A percentile compares a stretch with the other conserved stretches of the same genome.
Conservation (phyloP, 345 rosid genomes). For the Citrus unshiu region DNA sequence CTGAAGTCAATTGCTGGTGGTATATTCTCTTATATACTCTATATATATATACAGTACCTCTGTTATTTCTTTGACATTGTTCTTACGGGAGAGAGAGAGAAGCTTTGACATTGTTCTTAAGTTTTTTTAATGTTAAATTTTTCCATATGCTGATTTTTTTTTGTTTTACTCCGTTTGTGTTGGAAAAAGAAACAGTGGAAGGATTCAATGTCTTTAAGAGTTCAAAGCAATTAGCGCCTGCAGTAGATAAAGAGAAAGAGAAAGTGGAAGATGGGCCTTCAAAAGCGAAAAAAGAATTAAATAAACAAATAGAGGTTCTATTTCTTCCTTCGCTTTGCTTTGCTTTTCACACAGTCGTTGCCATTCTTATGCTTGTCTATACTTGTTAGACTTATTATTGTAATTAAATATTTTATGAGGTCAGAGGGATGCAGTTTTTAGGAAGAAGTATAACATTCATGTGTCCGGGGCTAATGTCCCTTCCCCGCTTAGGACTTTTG, state of each 20-base stretch:
- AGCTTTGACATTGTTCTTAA: background rate
- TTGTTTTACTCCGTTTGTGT: background rate
- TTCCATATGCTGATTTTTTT: background rate
- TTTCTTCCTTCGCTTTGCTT: background rate
- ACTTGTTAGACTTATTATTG: background rate
- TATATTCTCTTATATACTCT: background rate
- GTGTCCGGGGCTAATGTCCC: slow-evolving; percentile 75
- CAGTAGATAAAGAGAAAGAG: slow-evolving; percentile 20
- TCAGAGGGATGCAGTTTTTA: slow-evolving; percentile 64
- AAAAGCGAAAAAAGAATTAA: slow-evolving; percentile 48
- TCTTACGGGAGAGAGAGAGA: no score
- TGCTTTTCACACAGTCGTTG: background rate
- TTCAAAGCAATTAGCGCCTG: slow-evolving; percentile 33
- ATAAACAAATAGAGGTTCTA: slow-evolving; percentile 65
- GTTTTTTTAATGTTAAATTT: background rate
- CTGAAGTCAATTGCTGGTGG: slow-evolving; percentile 51
- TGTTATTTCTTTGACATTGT: no score
- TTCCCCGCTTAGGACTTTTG: slow-evolving; percentile 66
- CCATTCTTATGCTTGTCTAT: background rate
- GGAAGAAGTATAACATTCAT: slow-evolving; percentile 76
- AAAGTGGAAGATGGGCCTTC: slow-evolving; percentile 23
- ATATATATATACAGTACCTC: background rate
- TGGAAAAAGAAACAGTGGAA: slow-evolving; percentile 49
- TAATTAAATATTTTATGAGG: slow-evolving; percentile 11
- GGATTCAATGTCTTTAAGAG: slow-evolving; percentile 76